phyloP scores from a whole-genome alignment of 331 rosid genomes.

The Telfairia occidentalis region DNA sequence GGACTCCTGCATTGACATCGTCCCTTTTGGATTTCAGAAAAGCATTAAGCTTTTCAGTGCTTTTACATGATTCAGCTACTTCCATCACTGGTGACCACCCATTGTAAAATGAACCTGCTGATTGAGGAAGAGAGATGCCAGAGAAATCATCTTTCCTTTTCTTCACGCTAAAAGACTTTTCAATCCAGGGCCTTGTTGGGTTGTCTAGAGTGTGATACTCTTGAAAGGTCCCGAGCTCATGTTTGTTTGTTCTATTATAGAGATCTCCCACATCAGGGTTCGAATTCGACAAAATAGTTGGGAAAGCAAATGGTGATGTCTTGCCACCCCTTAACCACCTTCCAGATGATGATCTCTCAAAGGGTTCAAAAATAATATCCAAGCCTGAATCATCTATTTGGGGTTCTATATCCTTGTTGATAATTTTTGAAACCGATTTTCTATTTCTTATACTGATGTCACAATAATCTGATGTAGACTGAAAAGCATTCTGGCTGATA shows the following conservation, averaged over 20 bases:
- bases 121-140: slow-evolving; percentile 44
- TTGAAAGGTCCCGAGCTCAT: slow-evolving; percentile 16
- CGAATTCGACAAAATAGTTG: slow-evolving; percentile 19
- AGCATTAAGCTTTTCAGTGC: slow-evolving; percentile 39
- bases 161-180: slow-evolving; percentile 34
- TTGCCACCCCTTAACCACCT: slow-evolving; percentile 24
- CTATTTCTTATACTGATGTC: slow-evolving; percentile 13
- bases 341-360: slow-evolving; percentile 31
- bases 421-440: slow-evolving; percentile 12
- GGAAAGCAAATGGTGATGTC: slow-evolving; percentile 24
- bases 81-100: slow-evolving; percentile 56
- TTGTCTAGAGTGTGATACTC: slow-evolving; percentile 17
- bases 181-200: slow-evolving; percentile 13
- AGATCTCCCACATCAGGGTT: slow-evolving; percentile 16
- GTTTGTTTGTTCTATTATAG: slow-evolving; percentile 14
- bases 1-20: slow-evolving; percentile 67
- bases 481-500: slow-evolving; percentile 16
- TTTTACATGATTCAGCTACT: slow-evolving; percentile 57
- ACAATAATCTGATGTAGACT: slow-evolving; percentile 26
- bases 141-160: slow-evolving; percentile 35
- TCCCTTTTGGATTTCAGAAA: slow-evolving; percentile 52
- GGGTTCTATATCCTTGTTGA: slow-evolving; percentile 15
- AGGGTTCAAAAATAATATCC: slow-evolving; percentile 24
- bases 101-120: slow-evolving; percentile 61
- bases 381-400: slow-evolving; percentile 19